phyloP scores from a whole-genome alignment of 331 rosid genomes.

The Arachis monticola region DNA sequence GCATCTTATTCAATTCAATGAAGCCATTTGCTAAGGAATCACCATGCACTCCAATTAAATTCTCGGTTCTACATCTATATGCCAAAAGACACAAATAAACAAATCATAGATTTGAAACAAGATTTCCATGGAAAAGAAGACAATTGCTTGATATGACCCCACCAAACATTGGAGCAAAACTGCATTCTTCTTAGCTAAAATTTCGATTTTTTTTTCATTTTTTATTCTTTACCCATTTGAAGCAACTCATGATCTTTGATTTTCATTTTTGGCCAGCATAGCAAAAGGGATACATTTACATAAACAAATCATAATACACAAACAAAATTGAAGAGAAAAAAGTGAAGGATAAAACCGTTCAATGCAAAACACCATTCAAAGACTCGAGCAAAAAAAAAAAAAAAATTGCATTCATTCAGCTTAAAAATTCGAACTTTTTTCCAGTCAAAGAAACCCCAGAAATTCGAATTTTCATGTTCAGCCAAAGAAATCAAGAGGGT shows the following conservation, averaged over 20 bases:
- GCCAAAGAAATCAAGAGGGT: constrained; percentile 7
- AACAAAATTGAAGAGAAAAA: no score
- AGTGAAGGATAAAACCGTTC: neutral
- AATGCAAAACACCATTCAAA: no score
- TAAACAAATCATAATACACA: neutral
- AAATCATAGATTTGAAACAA: neutral
- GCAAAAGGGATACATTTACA: neutral
- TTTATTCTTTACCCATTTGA: neutral
- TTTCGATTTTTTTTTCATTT: neutral
- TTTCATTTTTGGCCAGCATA: neutral
- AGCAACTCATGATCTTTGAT: neutral
- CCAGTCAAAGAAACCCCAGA: constrained; percentile 23
- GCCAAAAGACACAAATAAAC: neutral
- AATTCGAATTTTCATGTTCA: neutral
- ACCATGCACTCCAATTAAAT: neutral
- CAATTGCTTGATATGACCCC: neutral
- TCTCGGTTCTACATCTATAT: neutral
- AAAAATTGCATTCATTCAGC: neutral
- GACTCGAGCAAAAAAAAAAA: neutral
- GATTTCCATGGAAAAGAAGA: neutral
- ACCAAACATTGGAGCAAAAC: neutral
- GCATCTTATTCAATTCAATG: neutral
- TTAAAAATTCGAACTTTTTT: neutral
- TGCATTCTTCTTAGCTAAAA: neutral
- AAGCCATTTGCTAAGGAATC: neutral